A percentile compares a stretch with the other conserved stretches of the same genome.
Conservation (phyloP, 139 green algal genomes). For the Micractinium sp. region DNA sequence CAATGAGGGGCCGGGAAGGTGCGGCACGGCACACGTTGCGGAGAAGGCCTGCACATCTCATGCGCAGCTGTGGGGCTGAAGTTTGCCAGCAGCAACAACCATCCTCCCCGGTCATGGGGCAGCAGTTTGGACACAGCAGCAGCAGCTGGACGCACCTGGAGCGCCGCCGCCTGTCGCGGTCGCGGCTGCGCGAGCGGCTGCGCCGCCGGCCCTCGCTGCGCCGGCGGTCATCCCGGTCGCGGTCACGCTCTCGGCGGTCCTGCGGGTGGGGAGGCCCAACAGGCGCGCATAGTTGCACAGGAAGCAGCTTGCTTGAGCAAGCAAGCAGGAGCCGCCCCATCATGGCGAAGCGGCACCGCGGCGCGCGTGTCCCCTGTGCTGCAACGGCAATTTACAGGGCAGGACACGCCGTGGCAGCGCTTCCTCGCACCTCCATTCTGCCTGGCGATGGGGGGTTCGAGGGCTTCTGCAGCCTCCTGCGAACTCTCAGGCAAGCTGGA, state of each 20-base stretch:
- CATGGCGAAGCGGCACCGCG: no score
- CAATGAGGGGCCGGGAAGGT: not conserved
- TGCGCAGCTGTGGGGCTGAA: not conserved
- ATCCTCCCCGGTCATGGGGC: not conserved
- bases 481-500: no score
- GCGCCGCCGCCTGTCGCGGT: constrained; percentile 10
- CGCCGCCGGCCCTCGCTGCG: not conserved
- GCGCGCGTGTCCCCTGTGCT: no score
- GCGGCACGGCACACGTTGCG: not conserved
- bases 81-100: not conserved
- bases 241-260: constrained; percentile 8
- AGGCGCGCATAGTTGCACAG: no score
- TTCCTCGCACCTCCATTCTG: no score
- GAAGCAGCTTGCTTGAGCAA: no score
- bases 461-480: no score
- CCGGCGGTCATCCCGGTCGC: constrained; percentile 22
- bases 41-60: no score
- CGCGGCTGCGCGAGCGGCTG: constrained; percentile 8
- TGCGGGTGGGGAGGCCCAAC: not conserved
- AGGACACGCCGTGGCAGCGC: no score
- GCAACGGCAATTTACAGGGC: no score
- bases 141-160: not conserved
- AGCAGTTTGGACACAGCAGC: not conserved
- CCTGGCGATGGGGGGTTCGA: no score
- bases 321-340: no score